Evolutionary conservation across 1,284 basidiomycete genomes (phyloP), one percentile per base, ranked within the genome.

Genomic region (Wallemia mellicola): DNA sequence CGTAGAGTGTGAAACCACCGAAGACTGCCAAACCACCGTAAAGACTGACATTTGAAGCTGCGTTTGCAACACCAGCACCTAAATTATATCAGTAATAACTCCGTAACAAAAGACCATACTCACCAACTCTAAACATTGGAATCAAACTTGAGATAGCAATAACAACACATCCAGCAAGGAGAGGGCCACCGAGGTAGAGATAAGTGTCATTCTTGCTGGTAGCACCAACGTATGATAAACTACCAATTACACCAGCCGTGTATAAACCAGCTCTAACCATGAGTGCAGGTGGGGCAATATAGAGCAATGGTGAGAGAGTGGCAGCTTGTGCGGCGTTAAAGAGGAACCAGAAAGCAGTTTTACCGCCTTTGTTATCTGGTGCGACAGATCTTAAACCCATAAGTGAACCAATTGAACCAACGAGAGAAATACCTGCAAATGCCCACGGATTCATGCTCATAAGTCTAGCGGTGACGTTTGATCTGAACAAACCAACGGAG

Each of bases 1-100:
- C 86, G 66, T 80, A 91, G 28, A 91, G 78, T 19, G 88, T 81
- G 65, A 89, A 86, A 28, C 82, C 86, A 60, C 81, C 74, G 67
- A 92, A 91, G 2, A 92, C 82, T 26, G 83, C 87, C 32, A 91
- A 75, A 61, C 86, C 86, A 59, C 86, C 86, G 63, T 86, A 84
- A 2, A 58, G 32, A 27, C 30, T 15, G 24, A 54, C 19, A 25
- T 28, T 33, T 2, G 2, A 2, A 17, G 25, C 56, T 15, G n/a
- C 48, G 1, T 54, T 15, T 7, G 27, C n/a, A 7, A 27, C 26
- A 57, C 24, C 24, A 28, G 58, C 24, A 24, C 60, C 59, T n/a
- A 64, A 64, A 24, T 65, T 63, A 64, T 71, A 69, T 26, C n/a
- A 67, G 1, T 91, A 75, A 26, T 80, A 82, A 60, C 71, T 92